Base-by-base conservation (phyloP, 2,329 filamentous ascomycete species). In the Sphaerulina vaccinii region DNA sequence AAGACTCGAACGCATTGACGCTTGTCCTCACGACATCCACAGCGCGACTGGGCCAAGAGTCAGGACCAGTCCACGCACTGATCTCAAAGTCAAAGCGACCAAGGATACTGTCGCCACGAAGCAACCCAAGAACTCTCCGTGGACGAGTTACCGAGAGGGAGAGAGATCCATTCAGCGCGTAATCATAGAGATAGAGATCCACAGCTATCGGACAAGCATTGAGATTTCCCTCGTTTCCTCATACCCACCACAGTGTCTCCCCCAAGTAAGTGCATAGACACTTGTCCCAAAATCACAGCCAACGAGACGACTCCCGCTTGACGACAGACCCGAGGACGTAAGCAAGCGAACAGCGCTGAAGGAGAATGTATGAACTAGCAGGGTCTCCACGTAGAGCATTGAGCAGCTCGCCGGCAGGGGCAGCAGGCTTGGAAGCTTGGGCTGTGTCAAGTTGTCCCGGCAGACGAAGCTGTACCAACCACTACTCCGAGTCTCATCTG, bases 201-300 rank as follows among this genome's bases (percentile, higher is more conserved):
- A 37, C 16, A 21, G 23, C 45, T 9, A n/a, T 13, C 19, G 37
- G 37, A 49, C 47, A 36, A 22, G 45, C 27, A 53, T 49, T 40
- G 39, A 37, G 40, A 49, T 22, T 45, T 53, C 32, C 45, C 45
- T 40, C 45, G 15, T 19, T 35, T 35, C 37, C 36, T 39, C 36
- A 49, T 41, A 40, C 45, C 37, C 45, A 49, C 45, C 45, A 49
- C 45, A 16, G 45, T 41, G 45, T 49, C 45, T 49, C 45, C 45
- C 45, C 23, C 38, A 29, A 40, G 35, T 18, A 22, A 32, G 23
- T 49, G 45, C 45, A 49, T 49, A 41, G 24, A 41, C 37, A 37
- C 45, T 33, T 10, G 44, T 40, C 27, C 36, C 23, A 27, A 18
- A 32, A 18, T 27, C 35, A 27, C 45, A 48, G 35, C 45, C 45